Percentiles rank a stretch among this genome's conserved stretches.
Evolutionary conservation across 2,329 filamentous ascomycete species (phyloP).

Genomic region (Tolypocladium inflatum): DNA sequence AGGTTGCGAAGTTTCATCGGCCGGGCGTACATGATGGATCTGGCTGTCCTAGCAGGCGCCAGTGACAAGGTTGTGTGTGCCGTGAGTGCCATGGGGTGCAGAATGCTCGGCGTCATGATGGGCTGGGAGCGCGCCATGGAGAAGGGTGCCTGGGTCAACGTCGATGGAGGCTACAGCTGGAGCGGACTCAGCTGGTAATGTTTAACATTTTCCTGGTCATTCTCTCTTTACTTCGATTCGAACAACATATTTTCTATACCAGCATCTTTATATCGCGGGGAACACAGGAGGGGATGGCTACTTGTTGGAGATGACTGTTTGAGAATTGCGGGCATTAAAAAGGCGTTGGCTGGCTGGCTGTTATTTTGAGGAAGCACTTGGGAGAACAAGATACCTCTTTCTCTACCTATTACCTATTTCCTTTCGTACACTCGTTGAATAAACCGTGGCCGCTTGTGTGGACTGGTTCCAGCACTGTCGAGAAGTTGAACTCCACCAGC

Average conservation of each 20-base stretch:
- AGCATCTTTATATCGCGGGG: neutral
- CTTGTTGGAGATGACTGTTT: neutral
- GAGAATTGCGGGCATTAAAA: neutral
- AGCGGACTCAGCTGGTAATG: constrained; percentile 29
- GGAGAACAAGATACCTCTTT: neutral
- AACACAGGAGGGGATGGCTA: neutral
- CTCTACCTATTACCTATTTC: neutral
- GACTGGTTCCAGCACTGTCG: neutral
- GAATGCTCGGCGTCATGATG: constrained; percentile 75
- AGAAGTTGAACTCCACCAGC: too few relatives aligned
- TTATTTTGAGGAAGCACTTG: neutral
- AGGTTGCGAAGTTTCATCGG: constrained; percentile 64
- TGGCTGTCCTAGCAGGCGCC: constrained; percentile 60
- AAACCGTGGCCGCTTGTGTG: neutral
- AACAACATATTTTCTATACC: neutral
- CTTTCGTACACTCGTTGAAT: neutral
- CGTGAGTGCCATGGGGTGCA: constrained; percentile 63
- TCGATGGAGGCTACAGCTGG: constrained; percentile 65
- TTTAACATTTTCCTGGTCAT: neutral
- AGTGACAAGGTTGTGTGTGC: constrained; percentile 68
- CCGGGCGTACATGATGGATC: constrained; percentile 72
- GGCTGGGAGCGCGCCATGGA: constrained; percentile 65
- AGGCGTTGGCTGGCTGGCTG: neutral
- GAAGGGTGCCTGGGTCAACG: constrained; percentile 60
- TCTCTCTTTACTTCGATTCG: constrained; percentile 1